Conservation (phyloP, 2,329 filamentous ascomycete genomes). For the Alternaria sp. region DNA sequence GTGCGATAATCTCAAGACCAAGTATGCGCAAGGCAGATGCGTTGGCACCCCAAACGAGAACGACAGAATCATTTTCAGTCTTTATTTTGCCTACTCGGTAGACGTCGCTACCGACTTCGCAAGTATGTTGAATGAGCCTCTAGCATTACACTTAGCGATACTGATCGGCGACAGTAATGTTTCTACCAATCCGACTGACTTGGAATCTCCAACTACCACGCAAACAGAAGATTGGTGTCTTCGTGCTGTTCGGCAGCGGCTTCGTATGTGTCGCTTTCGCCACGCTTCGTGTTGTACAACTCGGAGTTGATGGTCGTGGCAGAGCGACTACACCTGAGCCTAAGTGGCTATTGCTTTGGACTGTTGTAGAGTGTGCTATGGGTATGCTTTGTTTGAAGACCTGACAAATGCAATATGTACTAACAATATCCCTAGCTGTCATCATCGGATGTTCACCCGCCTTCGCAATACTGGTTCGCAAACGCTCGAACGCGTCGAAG, state of each 20-base stretch:
- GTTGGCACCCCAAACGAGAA: no score
- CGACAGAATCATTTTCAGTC: no score
- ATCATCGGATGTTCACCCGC: conserved; percentile 20
- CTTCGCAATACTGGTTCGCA: conserved; percentile 16
- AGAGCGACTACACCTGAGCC: conserved; percentile 32
- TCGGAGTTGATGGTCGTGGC: conserved; percentile 31
- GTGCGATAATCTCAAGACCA: no score
- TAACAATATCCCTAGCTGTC: no score
- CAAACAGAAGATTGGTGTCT: conserved; percentile 42
- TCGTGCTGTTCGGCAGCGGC: conserved; percentile 27
- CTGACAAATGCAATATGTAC: no score
- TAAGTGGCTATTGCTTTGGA: conserved; percentile 47
- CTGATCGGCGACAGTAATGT: no score
- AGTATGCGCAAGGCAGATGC: no score
- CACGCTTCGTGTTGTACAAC: conserved; percentile 33
- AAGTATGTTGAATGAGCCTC: no score
- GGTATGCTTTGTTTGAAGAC: conserved; percentile 20
- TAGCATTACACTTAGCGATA: no score
- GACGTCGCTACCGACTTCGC: no score
- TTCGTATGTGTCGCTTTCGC: conserved; percentile 25
- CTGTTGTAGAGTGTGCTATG: conserved; percentile 41
- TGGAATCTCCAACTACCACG: conserved; percentile 45
- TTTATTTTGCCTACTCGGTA: no score
- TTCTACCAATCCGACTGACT: conserved; percentile 45
- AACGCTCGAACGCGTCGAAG: conserved; percentile 4